These are phyloP conservation scores for Sphagnum fallax DNA, from an alignment of 228 moss, liverwort and hornwort genomes.

Conservation along the genomic window DNA sequence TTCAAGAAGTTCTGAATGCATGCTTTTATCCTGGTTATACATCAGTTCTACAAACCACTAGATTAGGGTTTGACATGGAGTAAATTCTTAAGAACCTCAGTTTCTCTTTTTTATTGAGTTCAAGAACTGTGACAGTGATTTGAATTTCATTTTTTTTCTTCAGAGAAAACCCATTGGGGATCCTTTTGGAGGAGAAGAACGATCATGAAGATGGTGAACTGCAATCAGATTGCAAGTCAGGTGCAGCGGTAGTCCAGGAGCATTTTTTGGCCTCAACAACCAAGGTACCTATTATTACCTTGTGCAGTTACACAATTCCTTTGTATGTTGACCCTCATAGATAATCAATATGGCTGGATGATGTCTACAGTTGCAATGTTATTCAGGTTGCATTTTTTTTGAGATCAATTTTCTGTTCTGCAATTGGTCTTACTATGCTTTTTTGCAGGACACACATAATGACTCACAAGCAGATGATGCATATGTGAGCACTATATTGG, in stretches of 20 bases:
- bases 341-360: background rate
- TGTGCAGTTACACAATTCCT: background rate
- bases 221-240: constrained; percentile 60
- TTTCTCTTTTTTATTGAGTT: no score
- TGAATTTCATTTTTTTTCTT: constrained; percentile 33
- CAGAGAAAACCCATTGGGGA: constrained; percentile 18
- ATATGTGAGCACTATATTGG: constrained; percentile 76
- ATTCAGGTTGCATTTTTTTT: background rate
- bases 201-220: constrained; percentile 22
- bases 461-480: constrained; percentile 49
- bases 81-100: no score
- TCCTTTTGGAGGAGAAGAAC: constrained; percentile 3
- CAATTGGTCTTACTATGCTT: no score
- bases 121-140: background rate
- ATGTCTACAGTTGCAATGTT: background rate
- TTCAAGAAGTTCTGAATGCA: background rate
- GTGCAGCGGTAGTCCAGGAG: constrained; percentile 76
- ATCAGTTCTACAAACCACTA: background rate
- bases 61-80: background rate
- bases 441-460: constrained; percentile 8
- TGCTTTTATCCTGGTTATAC: background rate
- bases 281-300: constrained; percentile 18
- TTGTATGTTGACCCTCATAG: background rate
- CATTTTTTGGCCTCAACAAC: constrained; percentile 66
- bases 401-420: background rate